These are phyloP conservation scores for Cryptosporidium sp. DNA, from an alignment of 169 alveolate species.

Conservation along the genomic window DNA sequence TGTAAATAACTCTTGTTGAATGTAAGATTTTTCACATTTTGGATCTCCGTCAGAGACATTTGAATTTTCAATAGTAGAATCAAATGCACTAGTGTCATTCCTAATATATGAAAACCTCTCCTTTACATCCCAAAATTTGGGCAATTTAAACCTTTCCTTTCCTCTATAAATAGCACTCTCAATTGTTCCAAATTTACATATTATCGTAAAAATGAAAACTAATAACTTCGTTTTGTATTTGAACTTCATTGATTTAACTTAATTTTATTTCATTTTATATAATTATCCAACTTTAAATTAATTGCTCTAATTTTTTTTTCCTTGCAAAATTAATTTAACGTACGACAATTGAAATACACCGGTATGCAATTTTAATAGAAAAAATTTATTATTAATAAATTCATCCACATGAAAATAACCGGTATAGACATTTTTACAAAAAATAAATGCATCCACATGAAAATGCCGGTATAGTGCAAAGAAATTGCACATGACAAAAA, in stretches of 20 bases:
- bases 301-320: not conserved
- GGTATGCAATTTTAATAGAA: not conserved
- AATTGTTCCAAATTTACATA: not conserved
- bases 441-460: conserved; percentile 25
- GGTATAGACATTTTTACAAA: not conserved
- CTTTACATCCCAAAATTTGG: conserved; percentile 7
- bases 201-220: not conserved
- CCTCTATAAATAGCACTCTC: not conserved
- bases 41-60: not conserved
- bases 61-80: not conserved
- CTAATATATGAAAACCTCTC: not conserved
- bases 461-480: conserved; percentile 23
- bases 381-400: not conserved
- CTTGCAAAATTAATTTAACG: not conserved
- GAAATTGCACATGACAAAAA: not conserved
- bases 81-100: not conserved
- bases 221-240: not conserved
- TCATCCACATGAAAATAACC: conserved; percentile 3
- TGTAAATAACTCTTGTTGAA: not conserved
- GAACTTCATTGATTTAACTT: not conserved
- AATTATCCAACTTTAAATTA: not conserved
- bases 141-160: conserved; percentile 3
- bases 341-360: not conserved
- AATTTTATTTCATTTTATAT: not conserved
- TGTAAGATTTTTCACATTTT: not conserved